phyloP scores from a whole-genome alignment of 1,284 basidiomycete species.

The Melampsora allii-populina region DNA sequence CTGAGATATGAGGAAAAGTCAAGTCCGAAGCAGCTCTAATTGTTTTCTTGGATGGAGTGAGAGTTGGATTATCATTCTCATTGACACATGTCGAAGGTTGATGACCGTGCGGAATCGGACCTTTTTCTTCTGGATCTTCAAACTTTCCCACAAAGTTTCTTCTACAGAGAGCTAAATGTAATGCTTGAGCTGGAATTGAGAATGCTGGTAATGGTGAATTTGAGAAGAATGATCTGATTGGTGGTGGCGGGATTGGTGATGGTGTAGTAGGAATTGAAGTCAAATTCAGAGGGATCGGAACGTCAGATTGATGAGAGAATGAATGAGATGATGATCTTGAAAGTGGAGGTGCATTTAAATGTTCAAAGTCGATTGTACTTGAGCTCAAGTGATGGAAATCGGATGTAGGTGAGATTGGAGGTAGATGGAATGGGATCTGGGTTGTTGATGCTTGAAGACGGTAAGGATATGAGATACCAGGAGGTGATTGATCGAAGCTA shows the following conservation, averaged over 20 bases:
- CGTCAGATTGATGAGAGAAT: background rate
- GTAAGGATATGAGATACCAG: background rate
- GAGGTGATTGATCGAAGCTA: too few species aligned
- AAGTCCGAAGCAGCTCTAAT: background rate
- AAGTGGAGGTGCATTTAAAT: too few species aligned
- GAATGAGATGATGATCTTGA: too few species aligned
- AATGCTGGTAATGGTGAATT: slow-evolving; percentile 29
- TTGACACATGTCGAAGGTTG: background rate
- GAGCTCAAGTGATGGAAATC: too few species aligned
- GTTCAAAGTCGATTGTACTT: too few species aligned
- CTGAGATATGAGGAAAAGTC: slow-evolving; percentile 6
- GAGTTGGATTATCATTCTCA: background rate
- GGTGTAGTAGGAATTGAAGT: background rate
- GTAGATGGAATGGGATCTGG: background rate
- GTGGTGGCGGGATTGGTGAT: background rate
- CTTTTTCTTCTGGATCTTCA: slow-evolving; percentile 36
- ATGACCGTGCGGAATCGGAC: slow-evolving; percentile 2
- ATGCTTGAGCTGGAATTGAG: slow-evolving; percentile 15
- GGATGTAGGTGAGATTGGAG: too few species aligned
- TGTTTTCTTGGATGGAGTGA: background rate
- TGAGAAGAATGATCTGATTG: slow-evolving; percentile 16
- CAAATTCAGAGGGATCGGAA: background rate
- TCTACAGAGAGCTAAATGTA: slow-evolving; percentile 18
- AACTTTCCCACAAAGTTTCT: slow-evolving; percentile 5
- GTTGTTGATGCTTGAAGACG: background rate